Evolutionary conservation across 257 asterid species (phyloP).

Genomic region (Solanum corneliomulleri): DNA sequence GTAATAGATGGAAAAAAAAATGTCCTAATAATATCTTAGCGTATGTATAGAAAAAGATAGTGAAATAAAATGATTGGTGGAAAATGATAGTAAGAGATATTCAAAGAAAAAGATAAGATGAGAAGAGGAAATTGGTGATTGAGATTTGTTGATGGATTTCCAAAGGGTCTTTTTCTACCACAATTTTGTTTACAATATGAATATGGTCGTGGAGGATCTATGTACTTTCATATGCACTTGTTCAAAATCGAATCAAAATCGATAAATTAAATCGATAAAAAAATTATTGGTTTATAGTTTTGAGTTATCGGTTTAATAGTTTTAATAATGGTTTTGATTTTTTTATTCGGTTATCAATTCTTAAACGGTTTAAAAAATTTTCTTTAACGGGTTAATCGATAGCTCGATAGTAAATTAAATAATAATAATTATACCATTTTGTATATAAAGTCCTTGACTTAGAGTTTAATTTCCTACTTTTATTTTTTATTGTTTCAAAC

Average conservation of each 20-base stretch:
- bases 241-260: too few species aligned
- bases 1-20: neutral
- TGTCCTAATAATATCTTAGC: neutral
- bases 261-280: rapidly evolving
- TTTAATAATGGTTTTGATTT: too few species aligned
- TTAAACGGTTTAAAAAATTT: too few species aligned
- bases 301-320: rapidly evolving
- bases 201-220: neutral
- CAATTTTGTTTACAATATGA: conserved; percentile 3
- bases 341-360: too few species aligned
- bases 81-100: neutral
- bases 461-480: too few species aligned
- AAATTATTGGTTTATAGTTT: too few species aligned
- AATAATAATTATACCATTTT: too few species aligned
- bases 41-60: neutral
- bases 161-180: conserved; percentile 19
- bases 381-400: too few species aligned
- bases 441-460: too few species aligned
- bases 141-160: conserved; percentile 29
- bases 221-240: conserved; percentile 11
- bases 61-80: neutral
- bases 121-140: conserved; percentile 25
- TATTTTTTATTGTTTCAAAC: too few species aligned
- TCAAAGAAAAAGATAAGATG: conserved; percentile 29
- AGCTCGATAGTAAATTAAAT: too few species aligned